Percentiles rank a stretch among this genome's conserved stretches.
Conservation (phyloP, 176 grass and related monocot species). For the Alloteropsis semialata region DNA sequence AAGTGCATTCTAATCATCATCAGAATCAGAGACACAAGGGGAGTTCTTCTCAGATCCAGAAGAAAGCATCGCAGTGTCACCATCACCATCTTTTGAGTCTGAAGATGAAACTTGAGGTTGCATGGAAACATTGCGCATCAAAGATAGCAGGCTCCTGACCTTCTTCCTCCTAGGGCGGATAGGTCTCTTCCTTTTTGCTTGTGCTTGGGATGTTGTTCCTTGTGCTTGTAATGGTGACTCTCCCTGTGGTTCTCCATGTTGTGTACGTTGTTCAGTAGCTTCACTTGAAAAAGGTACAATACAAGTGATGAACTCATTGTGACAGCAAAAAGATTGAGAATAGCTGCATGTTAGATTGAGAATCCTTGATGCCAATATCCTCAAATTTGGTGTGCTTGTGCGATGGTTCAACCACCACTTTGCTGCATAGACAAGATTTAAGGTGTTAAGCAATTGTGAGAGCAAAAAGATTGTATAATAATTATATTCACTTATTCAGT, state of each 20-base stretch:
- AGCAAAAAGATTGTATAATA: too few relatives aligned
- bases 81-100: background rate
- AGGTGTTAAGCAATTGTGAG: background rate
- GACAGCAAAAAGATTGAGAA: background rate
- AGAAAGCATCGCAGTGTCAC: background rate
- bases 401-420: background rate
- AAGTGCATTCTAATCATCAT: too few relatives aligned
- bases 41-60: background rate
- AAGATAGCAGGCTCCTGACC: background rate
- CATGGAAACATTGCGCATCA: background rate
- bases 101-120: background rate
- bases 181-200: background rate
- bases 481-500: background rate
- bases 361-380: background rate
- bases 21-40: background rate
- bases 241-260: background rate
- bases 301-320: background rate
- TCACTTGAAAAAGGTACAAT: background rate
- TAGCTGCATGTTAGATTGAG: background rate
- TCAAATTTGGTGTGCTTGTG: background rate
- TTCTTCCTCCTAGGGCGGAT: background rate
- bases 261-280: background rate
- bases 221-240: background rate
- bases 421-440: background rate
- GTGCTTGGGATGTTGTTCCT: background rate